Evolutionary conservation across 2,329 filamentous ascomycete species (phyloP), one percentile per base, ranked within the genome.

Genomic region (Fusarium verticillioides): DNA sequence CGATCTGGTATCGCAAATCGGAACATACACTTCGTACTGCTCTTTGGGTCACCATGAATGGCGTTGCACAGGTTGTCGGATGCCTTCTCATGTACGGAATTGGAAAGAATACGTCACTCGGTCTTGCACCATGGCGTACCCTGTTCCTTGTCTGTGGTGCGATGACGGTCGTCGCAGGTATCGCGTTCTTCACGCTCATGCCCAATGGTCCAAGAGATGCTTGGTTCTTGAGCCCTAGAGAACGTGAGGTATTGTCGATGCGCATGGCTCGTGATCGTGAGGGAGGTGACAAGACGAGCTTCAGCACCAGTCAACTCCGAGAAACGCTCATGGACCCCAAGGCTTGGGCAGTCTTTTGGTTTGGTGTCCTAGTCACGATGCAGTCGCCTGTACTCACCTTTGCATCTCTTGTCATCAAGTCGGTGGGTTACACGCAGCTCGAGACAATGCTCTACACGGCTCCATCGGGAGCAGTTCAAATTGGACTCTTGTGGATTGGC

Each of bases 11-110:
- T 10, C 28, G 47, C 5, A 60, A 60, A 21, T 60, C 58, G 7
- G 58, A 60, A 26, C 58, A 60, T 26, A 60, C 57, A 9, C 57
- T 60, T 18, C 57, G 57, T 7, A 60, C 57, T 9, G 57, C 57
- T 3, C 57, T 60, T 10, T 56, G 58, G 58, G 47, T 60, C 7
- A 60, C 58, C 15, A 56, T 54, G 46, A 60, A 60, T 26, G 58
- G 58, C 7, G 13, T 60, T 36, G 58, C 58, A 12, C 58, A 60
- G 18, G 36, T 60, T 5, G 12, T 60, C 16, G 58, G 58, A 9
- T 54, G 46, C 2, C 36, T 60, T 18, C 46, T 60, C 4, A 60
- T 60, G 58, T 60, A 56, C 8, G 58, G 47, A n/a, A 56, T 60
- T 4, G 58, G 58, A 13, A 60, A 42, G 11, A 56, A 42, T 19